phyloP scores from a whole-genome alignment of 805 yeast species.

The Suhomyces xylopsoci region DNA sequence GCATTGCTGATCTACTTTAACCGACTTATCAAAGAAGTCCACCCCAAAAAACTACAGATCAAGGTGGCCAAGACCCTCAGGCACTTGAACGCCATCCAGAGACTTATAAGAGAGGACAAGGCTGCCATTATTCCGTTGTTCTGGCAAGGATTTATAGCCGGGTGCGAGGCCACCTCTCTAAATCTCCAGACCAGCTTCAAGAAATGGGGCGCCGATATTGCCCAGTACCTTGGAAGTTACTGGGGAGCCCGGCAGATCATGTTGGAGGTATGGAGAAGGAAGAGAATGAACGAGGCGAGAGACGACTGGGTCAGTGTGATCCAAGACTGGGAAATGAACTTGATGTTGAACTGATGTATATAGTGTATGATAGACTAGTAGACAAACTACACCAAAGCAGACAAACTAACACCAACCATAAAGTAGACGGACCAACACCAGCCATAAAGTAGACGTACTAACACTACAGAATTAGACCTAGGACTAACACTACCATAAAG shows the following conservation, averaged over 20 bases:
- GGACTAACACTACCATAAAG: too few relatives aligned
- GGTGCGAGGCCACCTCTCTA: conserved; percentile 66
- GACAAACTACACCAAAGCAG: too few relatives aligned
- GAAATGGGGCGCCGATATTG: conserved; percentile 68
- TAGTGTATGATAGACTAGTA: not conserved
- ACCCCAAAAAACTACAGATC: conserved; percentile 57
- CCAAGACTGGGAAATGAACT: conserved; percentile 80
- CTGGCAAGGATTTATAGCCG: conserved; percentile 90
- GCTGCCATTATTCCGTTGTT: conserved; percentile 71
- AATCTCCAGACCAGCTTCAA: conserved; percentile 63
- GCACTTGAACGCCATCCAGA: conserved; percentile 62
- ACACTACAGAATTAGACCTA: too few relatives aligned
- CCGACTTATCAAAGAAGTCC: conserved; percentile 55
- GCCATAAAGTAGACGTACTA: too few relatives aligned
- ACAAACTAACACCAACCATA: too few relatives aligned
- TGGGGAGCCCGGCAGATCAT: conserved; percentile 85
- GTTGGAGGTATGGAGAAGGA: conserved; percentile 82
- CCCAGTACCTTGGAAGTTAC: conserved; percentile 61
- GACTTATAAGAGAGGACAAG: conserved; percentile 50
- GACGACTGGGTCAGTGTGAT: conserved; percentile 79
- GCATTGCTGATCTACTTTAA: conserved; percentile 69
- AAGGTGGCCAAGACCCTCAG: conserved; percentile 58
- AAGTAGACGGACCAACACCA: too few relatives aligned
- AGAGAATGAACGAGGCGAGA: conserved; percentile 53
- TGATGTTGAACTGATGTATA: conserved; percentile 55